phyloP scores from a whole-genome alignment of 257 asterid species.

The Scutellaria galericulata region DNA sequence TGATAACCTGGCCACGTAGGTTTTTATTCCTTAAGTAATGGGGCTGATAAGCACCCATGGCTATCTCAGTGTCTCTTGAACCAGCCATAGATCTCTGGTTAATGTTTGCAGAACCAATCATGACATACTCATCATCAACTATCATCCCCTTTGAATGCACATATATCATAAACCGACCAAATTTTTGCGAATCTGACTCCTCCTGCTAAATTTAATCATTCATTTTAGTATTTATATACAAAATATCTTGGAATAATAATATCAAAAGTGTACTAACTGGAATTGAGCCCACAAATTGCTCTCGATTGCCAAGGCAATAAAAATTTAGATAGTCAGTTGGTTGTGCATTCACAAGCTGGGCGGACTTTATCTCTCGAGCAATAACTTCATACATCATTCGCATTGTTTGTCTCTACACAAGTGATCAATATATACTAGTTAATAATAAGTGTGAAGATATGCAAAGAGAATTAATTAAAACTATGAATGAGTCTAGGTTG shows the following conservation, averaged over 20 bases:
- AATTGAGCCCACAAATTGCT: background rate
- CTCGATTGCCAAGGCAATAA: constrained; percentile 49
- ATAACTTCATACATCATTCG: constrained; percentile 46
- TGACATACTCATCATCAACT: background rate
- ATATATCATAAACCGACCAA: constrained; percentile 2
- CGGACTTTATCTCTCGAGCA: constrained; percentile 34
- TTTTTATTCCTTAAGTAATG: background rate
- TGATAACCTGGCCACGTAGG: no score
- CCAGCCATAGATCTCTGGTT: background rate
- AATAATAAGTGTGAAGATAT: background rate
- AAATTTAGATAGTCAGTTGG: constrained; percentile 47
- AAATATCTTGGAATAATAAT: no score
- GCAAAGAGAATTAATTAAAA: no score
- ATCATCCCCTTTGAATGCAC: constrained; percentile 10
- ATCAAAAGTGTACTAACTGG: background rate
- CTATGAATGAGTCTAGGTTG: no score
- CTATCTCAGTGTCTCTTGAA: background rate
- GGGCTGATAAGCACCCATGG: background rate
- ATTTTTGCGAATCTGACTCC: background rate
- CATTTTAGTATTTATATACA: no score
- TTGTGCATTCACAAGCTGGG: constrained; percentile 31
- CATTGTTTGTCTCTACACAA: constrained; percentile 50
- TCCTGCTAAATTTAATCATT: background rate
- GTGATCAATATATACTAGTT: no score
- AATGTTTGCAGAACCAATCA: background rate